Base-by-base conservation (phyloP, 768 basidiomycete genomes). In the Leccinum subgranulosum region DNA sequence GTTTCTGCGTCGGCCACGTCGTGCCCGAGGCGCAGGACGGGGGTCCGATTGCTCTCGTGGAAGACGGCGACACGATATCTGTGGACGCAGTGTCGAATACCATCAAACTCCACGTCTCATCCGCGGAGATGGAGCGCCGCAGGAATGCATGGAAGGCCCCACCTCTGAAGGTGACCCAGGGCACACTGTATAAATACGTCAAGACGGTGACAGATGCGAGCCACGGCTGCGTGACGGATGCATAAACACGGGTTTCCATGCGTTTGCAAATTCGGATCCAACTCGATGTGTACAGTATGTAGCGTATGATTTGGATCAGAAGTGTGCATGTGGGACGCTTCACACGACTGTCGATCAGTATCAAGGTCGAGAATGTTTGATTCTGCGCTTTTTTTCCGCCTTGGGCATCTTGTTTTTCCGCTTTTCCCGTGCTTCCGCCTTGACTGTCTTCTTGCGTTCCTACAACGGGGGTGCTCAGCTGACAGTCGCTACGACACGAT, bases 1-100 rank as follows among this genome's bases (percentile, higher is more conserved):
- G 94, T 17, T 98, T 98, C 79, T 90, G 90, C 66, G 91, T 98
- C 54, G 96, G 96, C 12, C 97, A 99, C 69, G 94, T 98, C 64
- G 92, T 94, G 1, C 96, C 96, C 33, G 95, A 98, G 71, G 94
- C 94, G 6, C 92, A 95, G 68, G 89, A 90, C 33, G 94, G 94
- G 52, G 95, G 95, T 2, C 92, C 92, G 8, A 94, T 98, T 67
- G 93, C 91, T 21, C 84, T 96, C 46, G 91, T 96, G 15, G 77
- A 83, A 60, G 92, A 95, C 71, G 94, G 93, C 19, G 94, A 97
- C 69, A 72, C 83, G 54, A 92, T 96, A 68, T 83, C 86, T 36
- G 90, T 97, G 53, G 92, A 98, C 68, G 94, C 95, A 10, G 81
- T 91, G 39, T 83, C 85, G 64, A 97, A 97, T 73, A 84, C 84